phyloP scores from a whole-genome alignment of 331 rosid species.

The Rosa hybrid region DNA sequence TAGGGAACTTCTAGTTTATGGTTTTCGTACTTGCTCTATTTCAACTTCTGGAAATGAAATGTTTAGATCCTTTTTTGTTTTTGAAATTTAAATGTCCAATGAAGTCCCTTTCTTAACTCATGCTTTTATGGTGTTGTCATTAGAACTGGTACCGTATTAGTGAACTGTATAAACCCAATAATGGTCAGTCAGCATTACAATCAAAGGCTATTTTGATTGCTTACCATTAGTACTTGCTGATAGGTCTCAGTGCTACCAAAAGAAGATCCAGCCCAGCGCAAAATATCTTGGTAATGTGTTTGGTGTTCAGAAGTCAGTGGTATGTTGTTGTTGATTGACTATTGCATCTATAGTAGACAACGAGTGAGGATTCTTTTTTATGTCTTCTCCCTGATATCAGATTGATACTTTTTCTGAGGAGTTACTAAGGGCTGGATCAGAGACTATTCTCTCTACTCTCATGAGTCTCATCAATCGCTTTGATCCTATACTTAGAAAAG shows the following conservation, averaged over 20 bases:
- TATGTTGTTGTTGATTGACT: conserved; percentile 22
- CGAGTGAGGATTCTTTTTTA: neutral
- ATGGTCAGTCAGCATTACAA: conserved; percentile 37
- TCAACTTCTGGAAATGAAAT: neutral
- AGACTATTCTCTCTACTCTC: conserved; percentile 30
- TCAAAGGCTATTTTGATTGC: conserved; percentile 38
- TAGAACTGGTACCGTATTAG: conserved; percentile 38
- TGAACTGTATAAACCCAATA: conserved; percentile 23
- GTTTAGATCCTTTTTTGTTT: neutral
- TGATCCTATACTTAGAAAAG: conserved; percentile 32
- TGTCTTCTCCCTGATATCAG: conserved; percentile 19
- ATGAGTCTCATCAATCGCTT: conserved; percentile 13
- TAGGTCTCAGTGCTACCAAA: conserved; percentile 33
- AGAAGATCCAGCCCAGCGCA: conserved; percentile 34
- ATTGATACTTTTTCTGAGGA: conserved; percentile 38
- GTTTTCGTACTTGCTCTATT: conserved; percentile 6
- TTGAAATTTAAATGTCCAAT: conserved; percentile 8
- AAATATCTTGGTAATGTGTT: conserved; percentile 37
- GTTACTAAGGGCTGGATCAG: conserved; percentile 37
- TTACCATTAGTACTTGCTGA: conserved; percentile 34
- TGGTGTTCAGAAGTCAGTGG: conserved; percentile 34
- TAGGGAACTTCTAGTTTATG: conserved; percentile 7
- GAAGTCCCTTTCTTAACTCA: conserved; percentile 8
- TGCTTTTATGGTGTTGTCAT: neutral
- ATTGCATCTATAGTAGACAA: neutral